Conservation (phyloP, 176 grass and related monocot species). For the Triticum urartu region DNA sequence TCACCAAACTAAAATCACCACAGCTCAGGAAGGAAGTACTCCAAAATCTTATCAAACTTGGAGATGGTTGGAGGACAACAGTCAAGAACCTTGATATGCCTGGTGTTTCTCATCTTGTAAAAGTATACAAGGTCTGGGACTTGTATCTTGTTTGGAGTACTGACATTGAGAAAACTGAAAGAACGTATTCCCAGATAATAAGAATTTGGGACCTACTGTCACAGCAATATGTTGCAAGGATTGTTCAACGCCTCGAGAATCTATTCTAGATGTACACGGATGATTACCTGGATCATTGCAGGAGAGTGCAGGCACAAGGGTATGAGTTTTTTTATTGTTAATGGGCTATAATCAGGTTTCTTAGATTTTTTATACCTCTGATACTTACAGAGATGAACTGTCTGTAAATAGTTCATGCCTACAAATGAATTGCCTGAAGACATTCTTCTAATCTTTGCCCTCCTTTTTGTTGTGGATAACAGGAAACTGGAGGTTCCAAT, state of each 20-base stretch:
- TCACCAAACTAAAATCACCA: slow-evolving; percentile 52
- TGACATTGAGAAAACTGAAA: slow-evolving; percentile 50
- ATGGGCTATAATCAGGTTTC: background rate
- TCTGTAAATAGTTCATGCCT: background rate
- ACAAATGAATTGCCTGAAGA: background rate
- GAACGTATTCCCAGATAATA: slow-evolving; percentile 56
- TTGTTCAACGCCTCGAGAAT: slow-evolving; percentile 56
- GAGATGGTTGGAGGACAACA: slow-evolving; percentile 58
- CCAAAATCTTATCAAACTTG: slow-evolving; percentile 58
- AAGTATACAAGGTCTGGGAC: slow-evolving; percentile 44
- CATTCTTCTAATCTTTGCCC: background rate
- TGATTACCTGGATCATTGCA: slow-evolving; percentile 57
- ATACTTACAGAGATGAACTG: background rate
- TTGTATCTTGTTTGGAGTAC: slow-evolving; percentile 73
- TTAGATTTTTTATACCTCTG: background rate
- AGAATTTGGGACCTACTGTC: slow-evolving; percentile 70
- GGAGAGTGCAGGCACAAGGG: slow-evolving; percentile 39
- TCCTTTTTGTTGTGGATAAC: slow-evolving; percentile 11
- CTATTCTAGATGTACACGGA: slow-evolving; percentile 75
- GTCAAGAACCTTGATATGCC: slow-evolving; percentile 8
- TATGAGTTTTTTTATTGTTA: slow-evolving; percentile 31
- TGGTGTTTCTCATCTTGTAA: slow-evolving; percentile 44
- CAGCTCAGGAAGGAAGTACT: slow-evolving; percentile 45
- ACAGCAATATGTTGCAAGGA: slow-evolving; percentile 39
- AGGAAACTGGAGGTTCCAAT: slow-evolving; percentile 69